phyloP scores from a whole-genome alignment of 2,329 filamentous ascomycete species.

The Aspergillus sp. region DNA sequence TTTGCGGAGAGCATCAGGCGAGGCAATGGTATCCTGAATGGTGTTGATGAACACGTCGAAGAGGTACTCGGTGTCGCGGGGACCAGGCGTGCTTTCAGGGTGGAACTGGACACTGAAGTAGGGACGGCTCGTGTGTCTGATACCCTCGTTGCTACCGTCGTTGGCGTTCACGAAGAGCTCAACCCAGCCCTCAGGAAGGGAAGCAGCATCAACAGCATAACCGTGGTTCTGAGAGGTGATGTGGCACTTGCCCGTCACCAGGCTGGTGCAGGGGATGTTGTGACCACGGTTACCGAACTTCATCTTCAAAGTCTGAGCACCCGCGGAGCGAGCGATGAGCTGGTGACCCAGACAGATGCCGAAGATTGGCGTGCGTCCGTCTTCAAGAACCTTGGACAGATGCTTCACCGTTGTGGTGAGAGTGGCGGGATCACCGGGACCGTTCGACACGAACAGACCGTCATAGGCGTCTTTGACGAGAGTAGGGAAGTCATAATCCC shows the following conservation, averaged over 20 bases:
- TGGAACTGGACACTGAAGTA: conserved; percentile 99
- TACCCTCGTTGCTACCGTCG: conserved; percentile 96
- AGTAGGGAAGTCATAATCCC: conserved; percentile 86
- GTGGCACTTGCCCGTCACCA: conserved; percentile 94
- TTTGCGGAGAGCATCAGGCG: conserved; percentile 64
- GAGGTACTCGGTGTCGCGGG: conserved; percentile 90
- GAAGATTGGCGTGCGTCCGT: conserved; percentile 83
- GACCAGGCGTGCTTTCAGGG: conserved; percentile 93
- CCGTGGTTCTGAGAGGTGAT: conserved; percentile 99
- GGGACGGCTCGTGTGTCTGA: conserved; percentile 78
- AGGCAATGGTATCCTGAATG: conserved; percentile 69
- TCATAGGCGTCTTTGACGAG: conserved; percentile 83
- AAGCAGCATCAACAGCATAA: conserved; percentile 82
- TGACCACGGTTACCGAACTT: conserved; percentile 99
- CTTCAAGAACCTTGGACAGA: conserved; percentile 71
- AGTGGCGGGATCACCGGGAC: conserved; percentile 89
- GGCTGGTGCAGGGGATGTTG: conserved; percentile 96
- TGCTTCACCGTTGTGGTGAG: conserved; percentile 76
- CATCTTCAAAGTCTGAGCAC: conserved; percentile 88
- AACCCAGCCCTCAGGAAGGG: conserved; percentile 75
- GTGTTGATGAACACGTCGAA: conserved; percentile 96
- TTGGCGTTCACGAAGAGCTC: conserved; percentile 98
- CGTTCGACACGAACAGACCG: conserved; percentile 96
- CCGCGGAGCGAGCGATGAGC: conserved; percentile 82
- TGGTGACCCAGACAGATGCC: conserved; percentile 97